Evolutionary conservation across 202 grass and related monocot species (phyloP), one percentile per base, ranked within the genome.

Genomic region (Eragrostis tef): DNA sequence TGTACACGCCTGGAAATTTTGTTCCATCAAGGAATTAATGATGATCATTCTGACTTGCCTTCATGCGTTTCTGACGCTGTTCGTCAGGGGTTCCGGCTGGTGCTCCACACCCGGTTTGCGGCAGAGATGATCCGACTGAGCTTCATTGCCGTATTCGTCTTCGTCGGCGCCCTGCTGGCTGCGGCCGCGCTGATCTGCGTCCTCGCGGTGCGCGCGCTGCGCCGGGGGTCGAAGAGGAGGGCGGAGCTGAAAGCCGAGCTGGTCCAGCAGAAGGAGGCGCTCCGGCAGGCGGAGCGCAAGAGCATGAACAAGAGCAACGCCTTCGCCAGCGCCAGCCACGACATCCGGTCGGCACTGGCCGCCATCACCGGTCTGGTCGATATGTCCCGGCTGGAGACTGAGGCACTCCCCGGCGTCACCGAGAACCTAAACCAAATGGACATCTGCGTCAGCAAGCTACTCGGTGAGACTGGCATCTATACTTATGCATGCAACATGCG

Each of bases 291-390:
- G 17, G 94, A 98, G 79, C 86, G 86, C 58, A 98, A 93, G 82
- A 93, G 88, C 67, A 94, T 94, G 94, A 98, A 98, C 84, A 98
- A 98, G 72, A 94, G 86, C 79, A 89, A 94, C 56, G 88, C 92
- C 50, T 91, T 98, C 44, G 82, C 86, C 21, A 80, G 68, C 12
- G 92, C 92, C 46, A 98, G 88, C 79, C 94, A 98, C 31, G 90
- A 98, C 71, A 91, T 98, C 42, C 84, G 92, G 0, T 93, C 88
- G 17, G 74, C 86, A 25, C 79, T 98, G 1, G 67, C 88, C 9
- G 81, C 71, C 50, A 86, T 98, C 7, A 62, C 58, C 15, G 86
- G 88, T 0, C 79, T 94, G 15, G 68, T 98, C 6, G 86, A 93
- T 20, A 36, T 89, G 50, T 88, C 84, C 24, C 75, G 49, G 0